Conservation (phyloP, 805 yeast species). For the Lipomyces oligophaga region DNA sequence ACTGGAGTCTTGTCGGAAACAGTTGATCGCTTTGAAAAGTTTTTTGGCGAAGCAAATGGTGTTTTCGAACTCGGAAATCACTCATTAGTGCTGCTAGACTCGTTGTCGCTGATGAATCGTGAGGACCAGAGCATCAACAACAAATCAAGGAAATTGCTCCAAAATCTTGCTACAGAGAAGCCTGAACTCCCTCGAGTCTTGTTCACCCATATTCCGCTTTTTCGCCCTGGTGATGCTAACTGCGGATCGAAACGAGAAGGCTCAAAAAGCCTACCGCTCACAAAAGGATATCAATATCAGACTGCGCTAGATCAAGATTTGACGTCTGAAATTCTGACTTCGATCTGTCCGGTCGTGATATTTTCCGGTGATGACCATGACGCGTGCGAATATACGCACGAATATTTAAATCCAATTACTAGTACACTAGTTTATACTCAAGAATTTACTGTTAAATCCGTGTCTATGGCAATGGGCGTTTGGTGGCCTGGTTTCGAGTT, state of each 20-base stretch:
- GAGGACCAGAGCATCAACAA: background rate
- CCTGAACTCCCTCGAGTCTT: slow-evolving; percentile 54
- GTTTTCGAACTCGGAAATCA: background rate
- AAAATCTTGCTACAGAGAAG: background rate
- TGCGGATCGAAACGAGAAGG: slow-evolving; percentile 82
- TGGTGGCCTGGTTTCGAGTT: background rate
- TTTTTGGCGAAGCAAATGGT: background rate
- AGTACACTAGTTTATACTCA: too few relatives aligned
- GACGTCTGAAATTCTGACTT: slow-evolving; percentile 54
- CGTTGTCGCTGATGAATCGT: background rate
- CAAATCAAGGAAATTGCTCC: background rate
- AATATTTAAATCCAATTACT: slow-evolving; percentile 28
- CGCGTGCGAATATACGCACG: slow-evolving; percentile 74
- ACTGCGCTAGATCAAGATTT: slow-evolving; percentile 36
- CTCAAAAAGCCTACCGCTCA: slow-evolving; percentile 32
- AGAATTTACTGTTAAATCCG: background rate
- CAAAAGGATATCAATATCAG: background rate
- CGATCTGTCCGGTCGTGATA: slow-evolving; percentile 59
- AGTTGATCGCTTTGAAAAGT: background rate
- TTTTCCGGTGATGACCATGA: slow-evolving; percentile 97
- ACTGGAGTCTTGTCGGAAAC: background rate
- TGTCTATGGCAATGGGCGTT: background rate
- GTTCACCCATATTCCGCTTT: slow-evolving; percentile 83
- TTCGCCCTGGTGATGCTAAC: slow-evolving; percentile 52
- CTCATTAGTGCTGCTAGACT: background rate